phyloP scores from a whole-genome alignment of 306 rosid genomes.

The Rosa lucieae region DNA sequence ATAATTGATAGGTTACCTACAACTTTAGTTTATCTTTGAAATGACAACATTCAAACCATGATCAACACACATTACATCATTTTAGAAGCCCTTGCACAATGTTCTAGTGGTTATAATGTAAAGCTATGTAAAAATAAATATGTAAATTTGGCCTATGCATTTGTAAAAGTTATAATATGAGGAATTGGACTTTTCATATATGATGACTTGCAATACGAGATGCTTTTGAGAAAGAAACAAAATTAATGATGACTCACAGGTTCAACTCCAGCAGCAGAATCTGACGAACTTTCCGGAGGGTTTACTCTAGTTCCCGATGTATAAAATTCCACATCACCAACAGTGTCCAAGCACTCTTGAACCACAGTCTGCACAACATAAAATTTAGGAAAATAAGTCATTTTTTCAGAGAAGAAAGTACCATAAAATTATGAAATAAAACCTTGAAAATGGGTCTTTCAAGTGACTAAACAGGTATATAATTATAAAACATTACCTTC shows the following conservation, averaged over 20 bases:
- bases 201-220: neutral
- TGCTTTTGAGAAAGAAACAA: neutral
- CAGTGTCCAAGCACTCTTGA: constrained; percentile 21
- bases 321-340: constrained; percentile 11
- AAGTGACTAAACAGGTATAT: neutral
- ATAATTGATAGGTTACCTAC: neutral
- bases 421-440: neutral
- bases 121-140: neutral
- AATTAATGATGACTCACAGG: constrained; percentile 25
- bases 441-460: neutral
- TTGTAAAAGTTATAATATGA: neutral
- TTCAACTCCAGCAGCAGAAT: constrained; percentile 1
- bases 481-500: constrained; percentile 46
- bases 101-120: neutral
- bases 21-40: neutral
- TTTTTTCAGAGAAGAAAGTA: neutral
- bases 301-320: neutral
- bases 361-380: constrained; percentile 17
- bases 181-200: neutral
- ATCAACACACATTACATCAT: neutral
- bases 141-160: neutral
- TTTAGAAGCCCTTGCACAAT: neutral
- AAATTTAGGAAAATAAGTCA: neutral
- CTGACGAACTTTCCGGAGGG: constrained; percentile 11
- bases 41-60: neutral